Evolutionary conservation across 192 early-diverging fungal species (phyloP).

Genomic region (Chytriomyces confervae): DNA sequence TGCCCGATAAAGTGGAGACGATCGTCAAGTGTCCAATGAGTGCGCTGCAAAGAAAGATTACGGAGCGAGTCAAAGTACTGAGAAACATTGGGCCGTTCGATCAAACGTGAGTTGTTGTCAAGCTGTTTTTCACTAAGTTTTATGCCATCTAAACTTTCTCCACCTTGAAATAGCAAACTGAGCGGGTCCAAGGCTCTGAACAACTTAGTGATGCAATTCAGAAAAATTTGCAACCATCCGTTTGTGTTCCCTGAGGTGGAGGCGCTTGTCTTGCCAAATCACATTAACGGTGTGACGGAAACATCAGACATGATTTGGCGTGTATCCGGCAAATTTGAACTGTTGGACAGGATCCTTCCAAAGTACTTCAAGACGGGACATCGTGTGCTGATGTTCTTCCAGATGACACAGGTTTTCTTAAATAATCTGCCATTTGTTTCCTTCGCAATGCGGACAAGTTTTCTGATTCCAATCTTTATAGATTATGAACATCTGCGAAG

Average conservation of each 20-base stretch:
- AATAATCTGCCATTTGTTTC: neutral
- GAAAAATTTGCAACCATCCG: constrained; percentile 99
- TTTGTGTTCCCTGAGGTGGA: constrained; percentile 96
- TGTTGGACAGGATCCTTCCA: constrained; percentile 93
- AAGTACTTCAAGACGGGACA: constrained; percentile 85
- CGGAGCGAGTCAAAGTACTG: constrained; percentile 80
- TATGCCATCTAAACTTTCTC: neutral
- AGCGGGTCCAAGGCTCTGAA: constrained; percentile 79
- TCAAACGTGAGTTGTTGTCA: constrained; percentile 51
- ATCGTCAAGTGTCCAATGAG: constrained; percentile 93
- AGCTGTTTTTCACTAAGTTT: neutral
- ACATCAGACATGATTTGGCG: constrained; percentile 83
- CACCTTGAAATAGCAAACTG: constrained; percentile 13
- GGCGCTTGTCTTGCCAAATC: constrained; percentile 72
- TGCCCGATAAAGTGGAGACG: constrained; percentile 96
- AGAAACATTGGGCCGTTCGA: constrained; percentile 39
- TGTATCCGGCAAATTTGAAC: constrained; percentile 93
- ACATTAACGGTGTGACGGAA: constrained; percentile 25
- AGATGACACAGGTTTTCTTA: constrained; percentile 59
- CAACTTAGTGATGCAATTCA: constrained; percentile 98
- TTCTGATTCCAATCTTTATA: constrained; percentile 57
- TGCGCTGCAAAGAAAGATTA: constrained; percentile 71
- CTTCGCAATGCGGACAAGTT: constrained; percentile 42
- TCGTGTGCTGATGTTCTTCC: constrained; percentile 73
- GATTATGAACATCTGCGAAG: constrained; percentile 98